A percentile compares a stretch with the other conserved stretches of the same genome.
These are phyloP conservation scores for Colletotrichum trifolii DNA, from an alignment of 2,329 filamentous ascomycete genomes.

Conservation along the genomic window DNA sequence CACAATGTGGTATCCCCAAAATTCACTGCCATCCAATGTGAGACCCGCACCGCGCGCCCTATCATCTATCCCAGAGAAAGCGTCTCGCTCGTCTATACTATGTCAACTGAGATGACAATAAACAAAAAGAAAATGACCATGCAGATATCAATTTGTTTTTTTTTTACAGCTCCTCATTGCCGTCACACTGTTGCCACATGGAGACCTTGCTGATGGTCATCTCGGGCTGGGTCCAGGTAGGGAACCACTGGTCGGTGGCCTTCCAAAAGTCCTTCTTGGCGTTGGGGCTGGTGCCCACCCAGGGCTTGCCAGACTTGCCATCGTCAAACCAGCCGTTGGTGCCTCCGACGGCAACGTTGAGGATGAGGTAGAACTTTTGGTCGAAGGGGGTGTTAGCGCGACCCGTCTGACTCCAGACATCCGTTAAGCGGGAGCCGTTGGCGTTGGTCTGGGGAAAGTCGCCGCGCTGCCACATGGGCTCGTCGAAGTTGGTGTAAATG, in stretches of 20 bases:
- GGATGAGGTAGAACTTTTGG: constrained; percentile 78
- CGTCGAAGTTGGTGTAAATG: constrained; percentile 79
- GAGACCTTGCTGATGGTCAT: constrained; percentile 77
- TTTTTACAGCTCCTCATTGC: constrained; percentile 61
- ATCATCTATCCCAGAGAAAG: constrained; percentile 29
- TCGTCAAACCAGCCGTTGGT: constrained; percentile 90
- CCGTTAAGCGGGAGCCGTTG: constrained; percentile 73
- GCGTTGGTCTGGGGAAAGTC: constrained; percentile 70
- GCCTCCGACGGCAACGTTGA: constrained; percentile 80
- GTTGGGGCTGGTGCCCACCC: constrained; percentile 75
- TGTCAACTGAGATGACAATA: constrained; percentile 13
- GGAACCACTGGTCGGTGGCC: constrained; percentile 71
- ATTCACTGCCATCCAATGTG: constrained; percentile 24
- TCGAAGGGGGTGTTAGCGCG: constrained; percentile 78
- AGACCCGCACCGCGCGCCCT: constrained; percentile 22
- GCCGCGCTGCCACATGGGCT: constrained; percentile 75
- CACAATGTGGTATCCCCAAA: constrained; percentile 28
- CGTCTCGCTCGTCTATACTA: constrained; percentile 27
- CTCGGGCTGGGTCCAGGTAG: constrained; percentile 76
- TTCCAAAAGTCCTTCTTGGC: constrained; percentile 84
- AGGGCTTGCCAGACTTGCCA: constrained; percentile 77
- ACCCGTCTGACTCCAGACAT: constrained; percentile 73
- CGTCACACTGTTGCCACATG: constrained; percentile 78
- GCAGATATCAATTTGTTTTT: not conserved
- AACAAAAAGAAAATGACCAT: not conserved